Evolutionary conservation across 1,284 basidiomycete species (phyloP).

Genomic region (Irpex lacteus): DNA sequence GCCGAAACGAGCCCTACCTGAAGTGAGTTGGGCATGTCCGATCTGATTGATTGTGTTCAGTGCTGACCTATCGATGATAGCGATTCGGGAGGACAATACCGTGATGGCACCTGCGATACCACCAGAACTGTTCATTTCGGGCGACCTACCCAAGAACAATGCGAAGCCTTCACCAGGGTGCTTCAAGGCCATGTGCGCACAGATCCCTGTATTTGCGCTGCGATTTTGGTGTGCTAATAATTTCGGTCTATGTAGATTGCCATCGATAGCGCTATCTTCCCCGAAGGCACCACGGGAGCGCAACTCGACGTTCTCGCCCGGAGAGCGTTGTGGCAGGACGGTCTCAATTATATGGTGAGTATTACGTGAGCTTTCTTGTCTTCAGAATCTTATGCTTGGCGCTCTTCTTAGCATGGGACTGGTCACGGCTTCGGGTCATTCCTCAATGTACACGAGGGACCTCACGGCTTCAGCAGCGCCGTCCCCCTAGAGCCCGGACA

Average conservation of each 20-base stretch:
- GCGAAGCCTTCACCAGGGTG: constrained; percentile 91
- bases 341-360: constrained; percentile 75
- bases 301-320: constrained; percentile 86
- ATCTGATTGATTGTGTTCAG: constrained; percentile 9
- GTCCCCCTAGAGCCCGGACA: constrained; percentile 78
- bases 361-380: neutral
- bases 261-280: constrained; percentile 87
- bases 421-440: constrained; percentile 84
- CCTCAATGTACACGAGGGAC: constrained; percentile 77
- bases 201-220: constrained; percentile 5
- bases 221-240: constrained; percentile 9
- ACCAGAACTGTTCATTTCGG: constrained; percentile 92
- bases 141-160: constrained; percentile 75
- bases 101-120: constrained; percentile 91
- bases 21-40: constrained; percentile 56
- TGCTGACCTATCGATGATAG: constrained; percentile 35
- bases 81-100: constrained; percentile 89
- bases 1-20: constrained; percentile 80
- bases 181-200: constrained; percentile 88
- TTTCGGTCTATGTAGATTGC: constrained; percentile 60
- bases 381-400: constrained; percentile 6
- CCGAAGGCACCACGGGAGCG: constrained; percentile 79
- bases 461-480: constrained; percentile 66
- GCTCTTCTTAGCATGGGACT: constrained; percentile 65
- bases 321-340: constrained; percentile 85